A percentile compares a stretch with the other conserved stretches of the same genome.
Evolutionary conservation across 2,329 filamentous ascomycete genomes (phyloP).

Genomic region (Fusarium stilboides): DNA sequence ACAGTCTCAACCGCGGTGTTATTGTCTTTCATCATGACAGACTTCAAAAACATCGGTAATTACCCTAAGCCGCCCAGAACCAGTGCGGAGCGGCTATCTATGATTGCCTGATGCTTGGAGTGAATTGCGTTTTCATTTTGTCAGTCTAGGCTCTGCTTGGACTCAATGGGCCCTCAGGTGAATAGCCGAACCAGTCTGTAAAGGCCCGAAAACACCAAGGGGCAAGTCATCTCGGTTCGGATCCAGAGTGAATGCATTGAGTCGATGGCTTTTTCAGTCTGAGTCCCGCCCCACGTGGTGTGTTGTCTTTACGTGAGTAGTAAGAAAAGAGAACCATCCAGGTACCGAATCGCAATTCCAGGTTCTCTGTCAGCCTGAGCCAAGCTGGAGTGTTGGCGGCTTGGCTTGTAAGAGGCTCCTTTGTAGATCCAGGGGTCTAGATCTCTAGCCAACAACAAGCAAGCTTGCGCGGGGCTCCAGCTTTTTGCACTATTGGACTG

Average conservation of each 20-base stretch:
- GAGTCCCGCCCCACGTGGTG: slow-evolving; percentile 44
- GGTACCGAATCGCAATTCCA: slow-evolving; percentile 7
- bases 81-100: background rate
- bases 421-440: slow-evolving; percentile 46
- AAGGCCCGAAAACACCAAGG: slow-evolving; percentile 41
- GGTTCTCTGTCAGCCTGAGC: slow-evolving; percentile 13
- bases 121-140: slow-evolving; percentile 42
- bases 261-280: slow-evolving; percentile 25
- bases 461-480: slow-evolving; percentile 50
- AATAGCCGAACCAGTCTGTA: slow-evolving; percentile 36
- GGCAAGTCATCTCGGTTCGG: slow-evolving; percentile 45
- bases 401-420: slow-evolving; percentile 38
- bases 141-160: slow-evolving; percentile 34
- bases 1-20: background rate
- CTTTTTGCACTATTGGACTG: slow-evolving; percentile 45
- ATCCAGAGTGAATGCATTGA: slow-evolving; percentile 20
- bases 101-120: slow-evolving; percentile 20
- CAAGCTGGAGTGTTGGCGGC: slow-evolving; percentile 24
- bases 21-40: background rate
- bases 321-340: slow-evolving; percentile 28
- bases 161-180: slow-evolving; percentile 15
- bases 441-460: slow-evolving; percentile 40
- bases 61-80: background rate
- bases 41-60: background rate
- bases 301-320: slow-evolving; percentile 20